phyloP scores from a whole-genome alignment of 129 eudicot species.

The Silybum marianum region DNA sequence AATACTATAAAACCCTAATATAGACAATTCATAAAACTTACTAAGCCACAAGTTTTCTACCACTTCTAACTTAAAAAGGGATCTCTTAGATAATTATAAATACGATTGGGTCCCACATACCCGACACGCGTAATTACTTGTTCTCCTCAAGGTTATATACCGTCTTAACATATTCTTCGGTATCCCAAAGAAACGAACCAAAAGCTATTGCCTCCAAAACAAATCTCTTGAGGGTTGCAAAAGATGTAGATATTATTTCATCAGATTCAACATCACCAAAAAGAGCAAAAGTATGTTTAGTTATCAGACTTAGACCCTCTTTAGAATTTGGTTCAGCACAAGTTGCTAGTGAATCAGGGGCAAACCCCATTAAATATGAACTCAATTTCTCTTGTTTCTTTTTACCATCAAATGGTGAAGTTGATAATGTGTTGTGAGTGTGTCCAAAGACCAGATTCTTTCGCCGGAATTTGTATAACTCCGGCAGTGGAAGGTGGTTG shows the following conservation, averaged over 20 bases:
- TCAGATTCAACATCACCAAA: constrained; percentile 60
- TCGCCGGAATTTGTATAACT: constrained; percentile 34
- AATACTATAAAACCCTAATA: constrained; percentile 18
- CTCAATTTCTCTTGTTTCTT: constrained; percentile 48
- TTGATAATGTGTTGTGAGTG: constrained; percentile 24
- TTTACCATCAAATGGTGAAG: constrained; percentile 26
- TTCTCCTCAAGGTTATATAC: constrained; percentile 73
- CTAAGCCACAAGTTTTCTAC: constrained; percentile 12
- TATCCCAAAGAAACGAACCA: constrained; percentile 86
- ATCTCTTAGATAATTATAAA: not conserved
- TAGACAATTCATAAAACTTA: constrained; percentile 15
- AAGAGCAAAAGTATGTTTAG: constrained; percentile 60
- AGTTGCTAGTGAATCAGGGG: constrained; percentile 47
- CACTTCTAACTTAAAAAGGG: not conserved
- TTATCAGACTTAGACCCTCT: constrained; percentile 62
- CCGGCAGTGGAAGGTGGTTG: constrained; percentile 34
- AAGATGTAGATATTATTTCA: constrained; percentile 64
- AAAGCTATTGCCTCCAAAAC: constrained; percentile 85
- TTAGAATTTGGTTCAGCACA: constrained; percentile 71
- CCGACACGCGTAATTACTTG: constrained; percentile 4
- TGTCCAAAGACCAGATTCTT: constrained; percentile 44
- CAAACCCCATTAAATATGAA: constrained; percentile 61
- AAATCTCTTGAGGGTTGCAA: constrained; percentile 74
- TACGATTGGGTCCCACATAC: not conserved
- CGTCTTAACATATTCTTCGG: constrained; percentile 60